Conservation (phyloP, 2,329 filamentous ascomycete genomes). For the Aspergillus versicolor region DNA sequence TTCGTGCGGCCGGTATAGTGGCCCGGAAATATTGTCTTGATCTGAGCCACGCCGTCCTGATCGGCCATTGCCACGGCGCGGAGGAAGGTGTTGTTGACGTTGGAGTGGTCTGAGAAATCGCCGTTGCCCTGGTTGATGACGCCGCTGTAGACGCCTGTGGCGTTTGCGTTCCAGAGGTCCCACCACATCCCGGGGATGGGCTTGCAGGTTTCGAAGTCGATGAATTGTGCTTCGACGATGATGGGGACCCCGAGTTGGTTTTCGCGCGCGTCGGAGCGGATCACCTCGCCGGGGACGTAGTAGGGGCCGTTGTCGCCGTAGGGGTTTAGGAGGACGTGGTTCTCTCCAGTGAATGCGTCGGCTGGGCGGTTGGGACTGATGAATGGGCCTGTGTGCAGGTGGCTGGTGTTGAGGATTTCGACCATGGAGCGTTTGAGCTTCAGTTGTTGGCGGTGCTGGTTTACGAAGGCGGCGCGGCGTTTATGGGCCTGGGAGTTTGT, state of each 20-base stretch:
- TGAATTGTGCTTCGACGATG: slow-evolving; percentile 42
- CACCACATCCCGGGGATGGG: slow-evolving; percentile 36
- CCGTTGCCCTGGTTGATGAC: slow-evolving; percentile 39
- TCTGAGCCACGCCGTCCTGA: slow-evolving; percentile 42
- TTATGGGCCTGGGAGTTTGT: too few relatives aligned
- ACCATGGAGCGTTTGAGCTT: too few relatives aligned
- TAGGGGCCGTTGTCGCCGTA: too few relatives aligned
- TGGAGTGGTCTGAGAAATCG: slow-evolving; percentile 35
- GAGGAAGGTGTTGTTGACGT: slow-evolving; percentile 45
- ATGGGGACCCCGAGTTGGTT: slow-evolving; percentile 38
- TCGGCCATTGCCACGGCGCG: slow-evolving; percentile 48
- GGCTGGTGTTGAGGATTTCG: too few relatives aligned
- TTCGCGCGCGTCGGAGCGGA: neutral
- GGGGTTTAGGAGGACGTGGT: too few relatives aligned
- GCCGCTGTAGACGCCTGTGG: slow-evolving; percentile 43
- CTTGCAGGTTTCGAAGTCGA: slow-evolving; percentile 43
- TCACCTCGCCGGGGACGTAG: too few relatives aligned
- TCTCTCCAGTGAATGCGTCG: too few relatives aligned
- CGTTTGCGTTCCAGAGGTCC: slow-evolving; percentile 45
- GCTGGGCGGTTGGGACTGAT: too few relatives aligned
- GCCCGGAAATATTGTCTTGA: slow-evolving; percentile 47
- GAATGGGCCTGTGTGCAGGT: too few relatives aligned
- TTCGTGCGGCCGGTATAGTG: slow-evolving; percentile 40
- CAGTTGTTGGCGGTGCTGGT: too few relatives aligned
- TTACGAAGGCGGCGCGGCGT: too few relatives aligned